Percentiles rank a stretch among this genome's conserved stretches.
phyloP scores from a whole-genome alignment of 441 rosid genomes.

The Populus hybrid region DNA sequence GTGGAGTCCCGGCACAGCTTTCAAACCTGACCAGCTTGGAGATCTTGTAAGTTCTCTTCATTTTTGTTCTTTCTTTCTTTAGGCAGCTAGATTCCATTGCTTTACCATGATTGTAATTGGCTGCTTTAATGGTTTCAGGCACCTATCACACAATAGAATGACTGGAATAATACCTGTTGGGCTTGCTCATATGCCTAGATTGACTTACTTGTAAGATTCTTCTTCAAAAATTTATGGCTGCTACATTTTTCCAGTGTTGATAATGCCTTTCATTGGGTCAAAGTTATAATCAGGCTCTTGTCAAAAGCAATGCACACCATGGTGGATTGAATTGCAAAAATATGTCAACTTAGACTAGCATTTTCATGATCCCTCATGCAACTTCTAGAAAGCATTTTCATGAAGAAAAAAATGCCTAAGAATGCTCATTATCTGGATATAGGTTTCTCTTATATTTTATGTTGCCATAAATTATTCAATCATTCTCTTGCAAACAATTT shows the following conservation, averaged over 20 bases:
- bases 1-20: constrained; percentile 93
- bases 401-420: not conserved
- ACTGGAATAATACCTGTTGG: constrained; percentile 76
- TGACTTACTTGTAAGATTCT: constrained; percentile 78
- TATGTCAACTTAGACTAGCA: not conserved
- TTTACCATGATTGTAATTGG: not conserved
- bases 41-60: constrained; percentile 61
- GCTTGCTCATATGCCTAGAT: constrained; percentile 70
- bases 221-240: not conserved
- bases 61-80: not conserved
- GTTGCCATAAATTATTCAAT: not conserved
- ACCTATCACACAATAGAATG: constrained; percentile 84
- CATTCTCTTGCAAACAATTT: not conserved
- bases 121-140: constrained; percentile 39
- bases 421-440: not conserved
- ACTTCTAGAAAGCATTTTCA: not conserved
- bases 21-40: constrained; percentile 88
- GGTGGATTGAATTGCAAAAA: not conserved
- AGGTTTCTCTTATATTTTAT: not conserved
- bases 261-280: not conserved
- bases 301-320: not conserved
- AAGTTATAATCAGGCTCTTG: not conserved
- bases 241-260: not conserved
- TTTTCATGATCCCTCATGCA: not conserved
- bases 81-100: not conserved